Conservation (phyloP, 345 rosid genomes). For the Pistacia atlantica region DNA sequence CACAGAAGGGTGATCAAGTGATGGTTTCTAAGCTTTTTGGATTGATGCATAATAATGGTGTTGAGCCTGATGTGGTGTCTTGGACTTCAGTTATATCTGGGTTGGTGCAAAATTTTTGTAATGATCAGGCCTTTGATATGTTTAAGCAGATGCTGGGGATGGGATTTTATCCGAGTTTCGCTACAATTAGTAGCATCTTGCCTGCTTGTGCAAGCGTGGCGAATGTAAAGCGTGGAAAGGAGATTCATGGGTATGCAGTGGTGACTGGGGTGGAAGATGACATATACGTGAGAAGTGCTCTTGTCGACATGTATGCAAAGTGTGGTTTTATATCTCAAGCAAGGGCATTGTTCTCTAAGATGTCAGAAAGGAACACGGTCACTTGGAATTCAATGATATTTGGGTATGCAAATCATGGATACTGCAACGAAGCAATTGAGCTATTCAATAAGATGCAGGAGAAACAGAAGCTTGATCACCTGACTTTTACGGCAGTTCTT, state of each 20-base stretch:
- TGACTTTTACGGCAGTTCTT: conserved; percentile 78
- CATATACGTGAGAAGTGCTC: conserved; percentile 67
- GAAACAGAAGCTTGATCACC: conserved; percentile 61
- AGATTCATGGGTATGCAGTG: conserved; percentile 71
- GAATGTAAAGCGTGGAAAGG: conserved; percentile 58
- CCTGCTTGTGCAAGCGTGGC: conserved; percentile 64
- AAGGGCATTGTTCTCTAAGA: conserved; percentile 50
- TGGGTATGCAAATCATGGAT: conserved; percentile 78
- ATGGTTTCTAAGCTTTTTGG: conserved; percentile 47
- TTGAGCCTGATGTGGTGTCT: conserved; percentile 70
- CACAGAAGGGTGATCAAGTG: conserved; percentile 50
- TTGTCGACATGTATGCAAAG: conserved; percentile 87
- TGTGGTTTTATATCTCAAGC: conserved; percentile 70
- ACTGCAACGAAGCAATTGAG: conserved; percentile 61
- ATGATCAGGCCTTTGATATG: conserved; percentile 51
- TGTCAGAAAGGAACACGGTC: conserved; percentile 52
- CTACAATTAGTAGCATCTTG: conserved; percentile 71
- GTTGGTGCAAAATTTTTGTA: conserved; percentile 61
- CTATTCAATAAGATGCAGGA: conserved; percentile 68
- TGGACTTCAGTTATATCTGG: conserved; percentile 90
- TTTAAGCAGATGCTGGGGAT: conserved; percentile 60
- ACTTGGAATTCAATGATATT: conserved; percentile 94
- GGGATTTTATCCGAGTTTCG: conserved; percentile 56
- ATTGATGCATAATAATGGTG: conserved; percentile 50
- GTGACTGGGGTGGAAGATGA: conserved; percentile 63